Evolutionary conservation across 306 rosid species (phyloP).

Genomic region (Carpinus viminea): DNA sequence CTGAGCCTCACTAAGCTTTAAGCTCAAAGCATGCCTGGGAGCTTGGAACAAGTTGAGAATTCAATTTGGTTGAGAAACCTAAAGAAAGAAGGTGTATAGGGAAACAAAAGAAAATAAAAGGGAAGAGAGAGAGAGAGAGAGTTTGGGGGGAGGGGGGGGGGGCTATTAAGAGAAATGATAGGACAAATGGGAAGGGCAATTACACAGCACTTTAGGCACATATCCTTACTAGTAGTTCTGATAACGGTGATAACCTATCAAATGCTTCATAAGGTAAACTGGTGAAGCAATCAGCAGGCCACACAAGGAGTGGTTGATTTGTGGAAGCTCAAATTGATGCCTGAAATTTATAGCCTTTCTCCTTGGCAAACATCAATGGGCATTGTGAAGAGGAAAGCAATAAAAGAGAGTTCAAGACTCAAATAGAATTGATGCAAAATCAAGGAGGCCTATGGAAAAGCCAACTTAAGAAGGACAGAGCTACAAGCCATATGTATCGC

Average conservation of each 20-base stretch:
- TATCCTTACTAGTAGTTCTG: no score
- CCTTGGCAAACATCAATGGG: no score
- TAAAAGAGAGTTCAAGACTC: no score
- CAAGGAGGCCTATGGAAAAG: neutral
- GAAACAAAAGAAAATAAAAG: neutral
- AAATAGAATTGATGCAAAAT: no score
- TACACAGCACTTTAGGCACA: no score
- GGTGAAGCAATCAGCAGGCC: neutral
- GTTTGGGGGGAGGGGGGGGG: no score
- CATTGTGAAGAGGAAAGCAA: no score
- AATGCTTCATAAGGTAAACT: neutral
- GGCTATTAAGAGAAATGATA: no score
- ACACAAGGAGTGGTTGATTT: neutral
- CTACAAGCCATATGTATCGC: neutral
- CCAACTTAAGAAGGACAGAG: neutral
- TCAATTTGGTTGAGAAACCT: neutral
- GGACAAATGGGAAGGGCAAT: no score
- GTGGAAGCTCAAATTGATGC: neutral
- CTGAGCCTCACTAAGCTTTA: neutral
- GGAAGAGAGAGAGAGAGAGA: no score
- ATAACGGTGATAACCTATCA: neutral
- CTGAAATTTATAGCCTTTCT: neutral
- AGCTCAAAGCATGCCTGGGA: slow-evolving; percentile 1
- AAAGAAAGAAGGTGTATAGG: neutral
- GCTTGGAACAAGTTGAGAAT: neutral